Evolutionary conservation across 116 monocot genomes (phyloP).

Genomic region (Posidonia oceanica): DNA sequence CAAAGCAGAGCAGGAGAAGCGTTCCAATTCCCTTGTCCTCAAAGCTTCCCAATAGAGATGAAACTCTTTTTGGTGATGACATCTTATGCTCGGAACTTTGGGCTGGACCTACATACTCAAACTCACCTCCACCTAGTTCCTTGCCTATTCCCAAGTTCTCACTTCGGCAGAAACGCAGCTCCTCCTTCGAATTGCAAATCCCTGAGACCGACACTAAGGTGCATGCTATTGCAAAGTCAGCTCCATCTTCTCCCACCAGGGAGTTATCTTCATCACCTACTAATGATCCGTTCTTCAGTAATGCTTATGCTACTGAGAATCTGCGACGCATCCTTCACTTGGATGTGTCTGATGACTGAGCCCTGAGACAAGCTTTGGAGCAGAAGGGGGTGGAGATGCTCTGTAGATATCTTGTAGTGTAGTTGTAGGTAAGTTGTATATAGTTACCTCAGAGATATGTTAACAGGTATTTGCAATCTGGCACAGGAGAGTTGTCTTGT

Average conservation of each 20-base stretch:
- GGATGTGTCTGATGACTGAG: constrained; percentile 28
- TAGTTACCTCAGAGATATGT: too few relatives aligned
- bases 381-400: neutral
- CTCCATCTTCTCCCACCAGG: constrained; percentile 55
- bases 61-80: constrained; percentile 23
- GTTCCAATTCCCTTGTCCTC: constrained; percentile 8
- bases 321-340: constrained; percentile 60
- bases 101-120: constrained; percentile 82
- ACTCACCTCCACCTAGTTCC: constrained; percentile 85
- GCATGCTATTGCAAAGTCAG: constrained; percentile 28
- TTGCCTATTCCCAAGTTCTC: constrained; percentile 78
- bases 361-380: neutral
- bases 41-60: neutral
- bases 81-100: constrained; percentile 43
- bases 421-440: too few relatives aligned
- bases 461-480: too few relatives aligned
- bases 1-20: constrained; percentile 12
- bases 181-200: constrained; percentile 43
- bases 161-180: constrained; percentile 50
- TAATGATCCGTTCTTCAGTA: constrained; percentile 9
- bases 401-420: too few relatives aligned
- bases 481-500: too few relatives aligned
- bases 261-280: constrained; percentile 5
- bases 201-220: constrained; percentile 2
- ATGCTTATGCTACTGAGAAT: constrained; percentile 47